Base-by-base conservation (phyloP, 495 filamentous ascomycete genomes). In the Bacidia rubella region DNA sequence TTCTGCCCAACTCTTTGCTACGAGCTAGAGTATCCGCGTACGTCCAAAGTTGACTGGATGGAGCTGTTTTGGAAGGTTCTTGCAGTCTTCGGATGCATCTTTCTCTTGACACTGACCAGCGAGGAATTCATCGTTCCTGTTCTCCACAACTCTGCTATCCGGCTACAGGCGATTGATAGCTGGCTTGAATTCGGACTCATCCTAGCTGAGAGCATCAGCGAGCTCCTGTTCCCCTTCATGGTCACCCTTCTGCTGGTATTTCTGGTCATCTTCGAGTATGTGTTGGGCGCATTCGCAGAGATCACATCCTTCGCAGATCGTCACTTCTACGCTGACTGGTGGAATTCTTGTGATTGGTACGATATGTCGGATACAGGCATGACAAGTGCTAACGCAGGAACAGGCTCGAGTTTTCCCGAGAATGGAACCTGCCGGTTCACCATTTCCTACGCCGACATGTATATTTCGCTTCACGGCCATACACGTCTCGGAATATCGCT, bases 381-480 rank as follows among this genome's bases (percentile, higher is more conserved):
- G n/a, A 21, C 32, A 4, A 38, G 29, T 29, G 43, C 56, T 58
- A 21, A 58, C 42, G 21, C n/a, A 24, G 11, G 20, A 32, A 2
- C 22, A 74, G 89, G 90, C 82, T 98, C 53, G 92, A 98, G 66
- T 98, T 98, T 67, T 90, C 84, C 19, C 77, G 92, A 51, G 89
- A 97, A 70, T 98, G 92, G 92, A 98, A 98, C 64, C 81, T 94
- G 41, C 92, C 92, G 45, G 92, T 98, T n/a, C 93, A 98, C 71
- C 84, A 90, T 63, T 98, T 96, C 72, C 81, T 98, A 57, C 80
- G 92, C 9, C 79, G 92, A 11, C 92, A 98, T 65, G 92, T 98
- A 57, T 98, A 97, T 68, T 81, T 76, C 48, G 87, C 86, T 2
- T 82, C 83, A 26, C 74, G 83, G 27, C 74, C 77, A 11, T 77